A percentile compares a stretch with the other conserved stretches of the same genome.
phyloP scores from a whole-genome alignment of 225 moss, liverwort and hornwort species.

The Polytrichum commune region DNA sequence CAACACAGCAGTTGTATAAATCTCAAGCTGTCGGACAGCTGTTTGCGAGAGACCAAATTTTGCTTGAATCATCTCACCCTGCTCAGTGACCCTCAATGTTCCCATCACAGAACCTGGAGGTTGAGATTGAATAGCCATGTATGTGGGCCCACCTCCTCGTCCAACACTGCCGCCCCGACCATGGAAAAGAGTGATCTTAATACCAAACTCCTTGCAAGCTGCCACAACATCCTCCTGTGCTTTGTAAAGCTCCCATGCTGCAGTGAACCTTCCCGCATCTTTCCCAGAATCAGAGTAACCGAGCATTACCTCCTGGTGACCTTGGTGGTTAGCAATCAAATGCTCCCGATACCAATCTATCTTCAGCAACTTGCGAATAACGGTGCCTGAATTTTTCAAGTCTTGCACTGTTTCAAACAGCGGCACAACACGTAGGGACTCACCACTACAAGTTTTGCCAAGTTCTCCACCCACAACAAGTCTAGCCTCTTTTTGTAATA shows the following conservation, averaged over 20 bases:
- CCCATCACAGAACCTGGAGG: constrained; percentile 92
- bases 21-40: constrained; percentile 78
- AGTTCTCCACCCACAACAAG: constrained; percentile 74
- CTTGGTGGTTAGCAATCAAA: constrained; percentile 61
- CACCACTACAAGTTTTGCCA: constrained; percentile 59
- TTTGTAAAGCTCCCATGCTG: constrained; percentile 87
- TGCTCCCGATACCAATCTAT: constrained; percentile 86
- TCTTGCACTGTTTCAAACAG: constrained; percentile 91
- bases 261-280: constrained; percentile 84
- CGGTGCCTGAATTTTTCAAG: constrained; percentile 66
- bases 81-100: constrained; percentile 77
- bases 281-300: constrained; percentile 95
- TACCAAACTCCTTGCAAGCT: constrained; percentile 78
- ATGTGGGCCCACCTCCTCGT: constrained; percentile 83
- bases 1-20: constrained; percentile 83
- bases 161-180: constrained; percentile 84
- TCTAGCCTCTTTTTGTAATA: constrained; percentile 80
- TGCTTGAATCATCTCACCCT: constrained; percentile 93
- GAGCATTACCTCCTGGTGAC: constrained; percentile 90
- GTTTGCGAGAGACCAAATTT: constrained; percentile 89
- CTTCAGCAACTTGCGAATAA: constrained; percentile 69
- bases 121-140: constrained; percentile 89
- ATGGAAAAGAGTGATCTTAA: constrained; percentile 82
- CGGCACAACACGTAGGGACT: constrained; percentile 73
- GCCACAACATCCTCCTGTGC: constrained; percentile 88